Conservation (phyloP, 257 asterid species). For the Galeopsis tetrahit region DNA sequence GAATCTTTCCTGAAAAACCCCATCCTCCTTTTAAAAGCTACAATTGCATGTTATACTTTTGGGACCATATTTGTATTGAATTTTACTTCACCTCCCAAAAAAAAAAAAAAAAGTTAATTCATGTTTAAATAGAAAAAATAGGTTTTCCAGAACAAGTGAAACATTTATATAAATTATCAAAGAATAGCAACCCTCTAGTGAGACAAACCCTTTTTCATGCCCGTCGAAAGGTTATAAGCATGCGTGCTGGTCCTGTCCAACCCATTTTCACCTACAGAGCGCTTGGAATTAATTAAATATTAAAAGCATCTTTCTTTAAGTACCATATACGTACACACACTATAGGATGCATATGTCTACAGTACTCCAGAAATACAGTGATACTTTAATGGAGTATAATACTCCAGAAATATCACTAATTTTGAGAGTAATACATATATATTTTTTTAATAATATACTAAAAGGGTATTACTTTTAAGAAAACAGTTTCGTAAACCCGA, state of each 20-base stretch:
- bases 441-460: too few species aligned
- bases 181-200: constrained; percentile 31
- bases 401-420: neutral
- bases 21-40: constrained; percentile 30
- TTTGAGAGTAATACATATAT: too few species aligned
- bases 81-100: neutral
- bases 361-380: neutral
- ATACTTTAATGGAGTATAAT: too few species aligned
- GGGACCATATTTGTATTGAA: constrained; percentile 41
- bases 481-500: too few species aligned
- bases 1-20: constrained; percentile 1
- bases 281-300: neutral
- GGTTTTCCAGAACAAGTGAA: constrained; percentile 34
- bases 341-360: too few species aligned
- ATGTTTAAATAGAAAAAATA: constrained; percentile 15
- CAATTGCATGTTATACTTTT: constrained; percentile 22
- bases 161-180: constrained; percentile 21
- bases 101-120: neutral
- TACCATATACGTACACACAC: too few species aligned
- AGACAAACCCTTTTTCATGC: constrained; percentile 34
- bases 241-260: constrained; percentile 33
- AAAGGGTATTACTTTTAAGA: too few species aligned
- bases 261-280: constrained; percentile 10
- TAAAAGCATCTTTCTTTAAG: neutral
- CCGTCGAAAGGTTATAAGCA: constrained; percentile 35